These are phyloP conservation scores for Friedmanniomyces simplex DNA, from an alignment of 495 filamentous ascomycete genomes.

Conservation along the genomic window DNA sequence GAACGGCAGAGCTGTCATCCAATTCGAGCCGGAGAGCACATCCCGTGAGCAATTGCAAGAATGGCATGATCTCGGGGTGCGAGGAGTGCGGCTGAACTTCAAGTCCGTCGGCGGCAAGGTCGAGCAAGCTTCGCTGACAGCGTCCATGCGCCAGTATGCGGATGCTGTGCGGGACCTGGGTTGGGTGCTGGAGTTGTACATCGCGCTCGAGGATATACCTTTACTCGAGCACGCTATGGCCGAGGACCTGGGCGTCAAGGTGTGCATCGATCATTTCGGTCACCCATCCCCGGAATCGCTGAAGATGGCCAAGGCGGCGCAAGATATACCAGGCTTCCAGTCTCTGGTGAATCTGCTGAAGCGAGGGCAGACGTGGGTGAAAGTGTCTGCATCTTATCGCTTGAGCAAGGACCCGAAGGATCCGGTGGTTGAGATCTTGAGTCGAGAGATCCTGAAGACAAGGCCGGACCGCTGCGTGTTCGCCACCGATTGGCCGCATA, in stretches of 20 bases:
- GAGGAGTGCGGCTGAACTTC: constrained; percentile 43
- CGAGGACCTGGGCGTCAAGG: constrained; percentile 32
- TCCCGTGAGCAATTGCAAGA: constrained; percentile 29
- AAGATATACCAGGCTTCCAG: constrained; percentile 29
- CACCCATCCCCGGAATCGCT: constrained; percentile 11
- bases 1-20: constrained; percentile 41
- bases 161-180: constrained; percentile 34
- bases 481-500: constrained; percentile 47
- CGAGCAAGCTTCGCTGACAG: constrained; percentile 29
- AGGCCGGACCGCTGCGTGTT: constrained; percentile 31
- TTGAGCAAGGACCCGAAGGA: constrained; percentile 31
- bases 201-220: constrained; percentile 35
- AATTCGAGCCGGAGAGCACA: constrained; percentile 36
- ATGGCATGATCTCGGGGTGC: constrained; percentile 42
- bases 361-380: constrained; percentile 37
- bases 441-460: constrained; percentile 22
- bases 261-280: constrained; percentile 45
- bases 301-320: constrained; percentile 2
- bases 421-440: constrained; percentile 23
- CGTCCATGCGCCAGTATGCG: constrained; percentile 35
- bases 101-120: constrained; percentile 37
- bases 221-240: constrained; percentile 37
- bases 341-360: constrained; percentile 36
- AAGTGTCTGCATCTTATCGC: constrained; percentile 43
- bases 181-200: constrained; percentile 43